Evolutionary conservation across 2,329 filamentous ascomycete genomes (phyloP), one percentile per base, ranked within the genome.

Genomic region (Reticulascus tulasneorum): DNA sequence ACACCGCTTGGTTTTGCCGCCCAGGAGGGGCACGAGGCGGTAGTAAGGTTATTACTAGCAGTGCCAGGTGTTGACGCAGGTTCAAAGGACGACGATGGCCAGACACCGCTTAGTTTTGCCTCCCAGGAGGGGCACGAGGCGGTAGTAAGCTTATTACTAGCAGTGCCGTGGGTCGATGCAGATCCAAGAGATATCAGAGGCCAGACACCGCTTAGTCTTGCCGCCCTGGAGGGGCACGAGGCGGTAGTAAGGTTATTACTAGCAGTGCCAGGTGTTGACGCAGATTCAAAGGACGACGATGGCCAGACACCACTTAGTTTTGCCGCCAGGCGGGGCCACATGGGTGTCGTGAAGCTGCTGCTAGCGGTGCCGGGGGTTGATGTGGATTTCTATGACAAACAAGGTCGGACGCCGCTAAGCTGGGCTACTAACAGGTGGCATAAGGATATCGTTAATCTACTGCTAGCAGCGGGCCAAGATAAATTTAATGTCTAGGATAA

Each of bases 201-300:
- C 4, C 8, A 20, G 15, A 33, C 30, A 9, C 20, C 30, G 19
- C 30, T 33, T 6, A 9, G 9, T 17, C 19, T n/a, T 6, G 30
- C 30, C 12, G 30, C 30, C 9, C 12, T 10, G 19, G 11, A 4
- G n/a, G 30, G 18, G 7, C 11, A 6, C 21, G 20, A n/a, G n/a
- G n/a, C n/a, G n/a, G n/a, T n/a, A n/a, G 30, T 16, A n/a, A 33
- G 10, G 19, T 13, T 33, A n/a, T 23, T 33, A 4, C 30, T 33
- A 16, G 5, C n/a, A 7, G 17, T 18, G 10, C 10, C 13, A 7
- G 23, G 12, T 5, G 15, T 25, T 8, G 22, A 34, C 11, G 10
- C 10, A 6, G 21, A 23, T 5, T 10, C 18, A n/a, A 23, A 13
- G 21, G n/a, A 33, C n/a, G 5, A 8, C 7, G 9, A 10, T 9